Base-by-base conservation (phyloP, 805 yeast species). In the Sugiyamaella lignohabitans region DNA sequence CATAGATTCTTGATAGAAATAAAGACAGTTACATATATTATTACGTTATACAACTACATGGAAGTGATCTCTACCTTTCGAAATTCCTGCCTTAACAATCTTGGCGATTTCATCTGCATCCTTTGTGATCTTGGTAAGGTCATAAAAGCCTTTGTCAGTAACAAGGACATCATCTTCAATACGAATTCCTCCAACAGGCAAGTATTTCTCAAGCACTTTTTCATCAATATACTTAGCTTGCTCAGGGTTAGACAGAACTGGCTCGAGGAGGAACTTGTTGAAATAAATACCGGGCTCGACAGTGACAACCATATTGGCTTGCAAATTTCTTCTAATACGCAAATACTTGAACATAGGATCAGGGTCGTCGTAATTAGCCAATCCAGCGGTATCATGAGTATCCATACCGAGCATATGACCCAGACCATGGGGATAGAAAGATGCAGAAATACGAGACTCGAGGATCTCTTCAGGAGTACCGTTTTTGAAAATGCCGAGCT, bases 251-350 rank as follows among this genome's bases (percentile, higher is more conserved):
- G 61, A 58, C 55, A 84, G 65, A 6, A 77, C 76, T 27, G 82
- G 79, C 43, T 82, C 79, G 40, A 93, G 69, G 59, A 91, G 71
- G 59, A 82, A 87, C 34, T 91, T 86, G 42, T 89, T 84, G 68
- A 91, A 93, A 64, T 91, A 91, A 54, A 83, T 73, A 32, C 98
- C 98, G 2, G 98, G 98, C 65, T 91, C 98, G 54, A 89, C 87
- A 0, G 98, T 91, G 1, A 93, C 75, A 19, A 84, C 88, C 95
- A 91, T 88, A 14, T 86, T 84, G 36, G 71, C 70, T 62, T 78
- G 68, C 46, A 91, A 73, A 0, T 67, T 63, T 58, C 98, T 79
- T 57, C 98, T 77, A 46, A 93, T 67, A 62, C 98, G 80, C 60
- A 91, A 74, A 61, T 85, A 87, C 48, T 75, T 69, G 57, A 87